Evolutionary conservation across 2,329 filamentous ascomycete genomes (phyloP).

Genomic region (Tolypocladium nubicola): DNA sequence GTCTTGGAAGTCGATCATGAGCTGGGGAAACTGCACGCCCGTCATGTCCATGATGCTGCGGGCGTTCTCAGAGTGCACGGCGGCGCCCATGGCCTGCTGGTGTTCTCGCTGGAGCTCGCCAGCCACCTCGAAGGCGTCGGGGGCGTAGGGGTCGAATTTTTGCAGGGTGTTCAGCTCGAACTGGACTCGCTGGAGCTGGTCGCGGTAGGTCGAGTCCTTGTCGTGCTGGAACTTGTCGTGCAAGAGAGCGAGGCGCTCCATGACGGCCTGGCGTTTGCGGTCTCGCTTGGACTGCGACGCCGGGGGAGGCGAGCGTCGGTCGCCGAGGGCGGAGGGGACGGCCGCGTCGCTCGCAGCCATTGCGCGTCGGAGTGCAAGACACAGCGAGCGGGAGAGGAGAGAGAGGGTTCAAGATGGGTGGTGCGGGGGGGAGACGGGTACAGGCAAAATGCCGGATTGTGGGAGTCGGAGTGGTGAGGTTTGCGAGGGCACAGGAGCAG

Average conservation of each 20-base stretch:
- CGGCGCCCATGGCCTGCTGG: slow-evolving; percentile 31
- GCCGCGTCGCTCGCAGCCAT: slow-evolving; percentile 31
- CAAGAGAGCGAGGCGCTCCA: slow-evolving; percentile 68
- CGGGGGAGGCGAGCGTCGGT: slow-evolving; percentile 23
- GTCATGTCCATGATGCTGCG: slow-evolving; percentile 60
- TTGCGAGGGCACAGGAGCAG: not conserved
- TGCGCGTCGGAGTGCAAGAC: slow-evolving; percentile 3
- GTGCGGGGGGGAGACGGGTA: not conserved
- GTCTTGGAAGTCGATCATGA: slow-evolving; percentile 78
- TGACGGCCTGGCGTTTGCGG: slow-evolving; percentile 74
- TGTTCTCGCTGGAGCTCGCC: slow-evolving; percentile 49
- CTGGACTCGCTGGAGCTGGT: slow-evolving; percentile 86
- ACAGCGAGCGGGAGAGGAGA: not conserved
- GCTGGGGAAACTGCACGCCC: slow-evolving; percentile 75
- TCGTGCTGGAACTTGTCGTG: slow-evolving; percentile 70
- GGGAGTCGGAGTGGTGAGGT: not conserved
- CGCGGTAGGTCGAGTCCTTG: slow-evolving; percentile 73
- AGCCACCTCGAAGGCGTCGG: slow-evolving; percentile 63
- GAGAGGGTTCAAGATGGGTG: not conserved
- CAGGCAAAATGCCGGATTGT: not conserved
- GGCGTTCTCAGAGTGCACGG: slow-evolving; percentile 28
- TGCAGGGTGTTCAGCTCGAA: slow-evolving; percentile 80
- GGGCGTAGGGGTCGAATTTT: slow-evolving; percentile 70
- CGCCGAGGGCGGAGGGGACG: slow-evolving; percentile 19
- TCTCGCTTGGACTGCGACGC: slow-evolving; percentile 69